These are phyloP conservation scores for Ustulina deusta DNA, from an alignment of 2,329 filamentous ascomycete genomes.

Conservation along the genomic window DNA sequence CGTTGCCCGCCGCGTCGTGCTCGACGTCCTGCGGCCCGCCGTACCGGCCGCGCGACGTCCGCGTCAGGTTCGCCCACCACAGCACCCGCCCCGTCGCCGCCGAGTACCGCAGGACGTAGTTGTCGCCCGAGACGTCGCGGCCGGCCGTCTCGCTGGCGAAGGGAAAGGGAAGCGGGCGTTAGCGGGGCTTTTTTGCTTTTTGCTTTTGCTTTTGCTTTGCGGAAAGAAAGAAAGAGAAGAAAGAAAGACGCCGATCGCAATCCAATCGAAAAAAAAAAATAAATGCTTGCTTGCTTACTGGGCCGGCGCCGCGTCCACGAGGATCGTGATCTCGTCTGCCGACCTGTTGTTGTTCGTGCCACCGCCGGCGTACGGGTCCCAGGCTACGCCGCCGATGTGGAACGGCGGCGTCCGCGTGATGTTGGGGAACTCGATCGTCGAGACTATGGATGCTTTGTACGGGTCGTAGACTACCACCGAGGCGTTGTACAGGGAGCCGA, in stretches of 20 bases:
- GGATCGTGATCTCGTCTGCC: conserved; percentile 50
- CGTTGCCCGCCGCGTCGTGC: conserved; percentile 52
- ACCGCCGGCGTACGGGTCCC: conserved; percentile 47
- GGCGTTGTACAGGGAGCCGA: conserved; percentile 52
- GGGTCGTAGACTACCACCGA: conserved; percentile 53
- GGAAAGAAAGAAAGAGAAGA: too few species aligned
- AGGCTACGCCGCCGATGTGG: conserved; percentile 54
- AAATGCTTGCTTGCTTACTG: too few species aligned
- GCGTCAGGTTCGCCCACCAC: conserved; percentile 53
- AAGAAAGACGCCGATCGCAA: too few species aligned
- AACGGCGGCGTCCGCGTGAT: conserved; percentile 49
- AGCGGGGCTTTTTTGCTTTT: neutral
- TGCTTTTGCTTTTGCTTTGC: neutral
- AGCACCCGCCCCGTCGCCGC: conserved; percentile 42
- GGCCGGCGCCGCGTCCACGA: conserved; percentile 52
- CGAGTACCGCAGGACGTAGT: conserved; percentile 54
- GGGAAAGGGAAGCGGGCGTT: neutral
- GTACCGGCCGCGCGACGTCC: conserved; percentile 47
- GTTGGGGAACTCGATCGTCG: conserved; percentile 47
- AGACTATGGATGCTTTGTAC: conserved; percentile 47
- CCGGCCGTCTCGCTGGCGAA: conserved; percentile 50
- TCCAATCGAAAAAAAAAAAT: too few species aligned
- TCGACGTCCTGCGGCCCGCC: conserved; percentile 57
- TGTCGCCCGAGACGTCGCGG: conserved; percentile 53
- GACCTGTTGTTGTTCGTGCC: neutral